Evolutionary conservation across 2,329 filamentous ascomycete genomes (phyloP).

Genomic region (Eutypa lata): DNA sequence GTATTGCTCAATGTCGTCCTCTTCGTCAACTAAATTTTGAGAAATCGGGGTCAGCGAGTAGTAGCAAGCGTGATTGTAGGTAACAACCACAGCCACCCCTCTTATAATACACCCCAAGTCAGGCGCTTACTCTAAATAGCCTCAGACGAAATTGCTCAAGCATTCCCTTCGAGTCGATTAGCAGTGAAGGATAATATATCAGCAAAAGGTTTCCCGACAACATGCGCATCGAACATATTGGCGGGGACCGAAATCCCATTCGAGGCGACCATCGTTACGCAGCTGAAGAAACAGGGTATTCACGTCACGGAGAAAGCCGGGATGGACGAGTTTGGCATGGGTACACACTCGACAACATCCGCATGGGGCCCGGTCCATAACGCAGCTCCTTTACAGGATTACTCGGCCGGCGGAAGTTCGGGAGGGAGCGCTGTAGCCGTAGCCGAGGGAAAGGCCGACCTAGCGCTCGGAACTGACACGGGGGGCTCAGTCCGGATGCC

Average conservation of each 20-base stretch:
- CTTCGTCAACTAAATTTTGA: slow-evolving; percentile 5
- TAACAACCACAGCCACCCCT: no score
- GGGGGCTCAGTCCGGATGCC: slow-evolving; percentile 85
- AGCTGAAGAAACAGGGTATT: slow-evolving; percentile 62
- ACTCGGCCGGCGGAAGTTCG: slow-evolving; percentile 82
- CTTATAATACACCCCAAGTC: no score
- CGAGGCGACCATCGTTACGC: slow-evolving; percentile 74
- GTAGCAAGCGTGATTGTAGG: no score
- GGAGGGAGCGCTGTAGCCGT: slow-evolving; percentile 91
- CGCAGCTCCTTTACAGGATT: slow-evolving; percentile 31
- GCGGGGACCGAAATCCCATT: slow-evolving; percentile 70
- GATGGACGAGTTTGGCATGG: slow-evolving; percentile 96
- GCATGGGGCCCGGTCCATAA: slow-evolving; percentile 63
- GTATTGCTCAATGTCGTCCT: slow-evolving; percentile 10
- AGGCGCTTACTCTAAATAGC: no score
- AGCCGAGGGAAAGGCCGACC: slow-evolving; percentile 51
- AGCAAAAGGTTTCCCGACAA: slow-evolving; percentile 64
- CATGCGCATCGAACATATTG: slow-evolving; percentile 78
- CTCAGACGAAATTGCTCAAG: not conserved
- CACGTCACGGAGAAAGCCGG: slow-evolving; percentile 77
- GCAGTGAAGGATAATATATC: slow-evolving; percentile 79
- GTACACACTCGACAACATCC: slow-evolving; percentile 73
- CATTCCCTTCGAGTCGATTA: slow-evolving; percentile 30
- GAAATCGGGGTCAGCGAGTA: no score
- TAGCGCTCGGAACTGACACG: slow-evolving; percentile 88